Evolutionary conservation across 1,284 basidiomycete genomes (phyloP).

Genomic region (Amylostereum chailletii): DNA sequence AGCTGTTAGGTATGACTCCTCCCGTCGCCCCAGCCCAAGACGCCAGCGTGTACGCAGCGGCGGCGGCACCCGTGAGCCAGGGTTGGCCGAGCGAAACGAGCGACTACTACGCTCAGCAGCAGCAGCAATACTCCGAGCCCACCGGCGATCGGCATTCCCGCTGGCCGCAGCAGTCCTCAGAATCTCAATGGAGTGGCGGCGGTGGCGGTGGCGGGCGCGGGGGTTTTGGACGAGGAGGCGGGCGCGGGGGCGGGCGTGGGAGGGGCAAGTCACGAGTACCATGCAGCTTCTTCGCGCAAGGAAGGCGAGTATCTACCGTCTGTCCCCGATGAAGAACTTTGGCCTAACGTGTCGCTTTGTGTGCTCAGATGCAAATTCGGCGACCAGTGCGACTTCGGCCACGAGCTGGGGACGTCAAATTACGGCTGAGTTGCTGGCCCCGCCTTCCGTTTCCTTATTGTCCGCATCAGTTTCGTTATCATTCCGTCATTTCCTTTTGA

Average conservation of each 20-base stretch:
- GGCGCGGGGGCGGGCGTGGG: constrained; percentile 51
- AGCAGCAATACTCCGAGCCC: not conserved
- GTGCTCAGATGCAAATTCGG: constrained; percentile 72
- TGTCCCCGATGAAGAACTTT: constrained; percentile 27
- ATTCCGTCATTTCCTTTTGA: not conserved
- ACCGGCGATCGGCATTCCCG: constrained; percentile 3
- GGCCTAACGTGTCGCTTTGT: constrained; percentile 39
- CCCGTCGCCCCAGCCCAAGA: constrained; percentile 13
- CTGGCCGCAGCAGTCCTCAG: not conserved
- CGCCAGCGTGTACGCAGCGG: not conserved
- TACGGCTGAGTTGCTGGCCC: constrained; percentile 5
- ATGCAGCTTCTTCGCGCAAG: constrained; percentile 80
- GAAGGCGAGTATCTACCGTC: constrained; percentile 70
- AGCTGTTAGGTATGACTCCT: constrained; percentile 20
- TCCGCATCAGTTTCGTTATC: not conserved
- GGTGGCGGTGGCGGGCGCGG: constrained; percentile 28
- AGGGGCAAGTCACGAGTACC: constrained; percentile 67
- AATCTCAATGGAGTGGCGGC: constrained; percentile 21
- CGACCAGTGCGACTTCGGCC: constrained; percentile 76
- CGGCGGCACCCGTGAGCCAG: not conserved
- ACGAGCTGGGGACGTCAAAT: constrained; percentile 30
- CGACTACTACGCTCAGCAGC: no score
- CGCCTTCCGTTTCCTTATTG: not conserved
- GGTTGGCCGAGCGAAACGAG: not conserved
- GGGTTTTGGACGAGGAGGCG: constrained; percentile 40